Conservation (phyloP, 2,329 filamentous ascomycete species). For the Rhinocladiella similis region DNA sequence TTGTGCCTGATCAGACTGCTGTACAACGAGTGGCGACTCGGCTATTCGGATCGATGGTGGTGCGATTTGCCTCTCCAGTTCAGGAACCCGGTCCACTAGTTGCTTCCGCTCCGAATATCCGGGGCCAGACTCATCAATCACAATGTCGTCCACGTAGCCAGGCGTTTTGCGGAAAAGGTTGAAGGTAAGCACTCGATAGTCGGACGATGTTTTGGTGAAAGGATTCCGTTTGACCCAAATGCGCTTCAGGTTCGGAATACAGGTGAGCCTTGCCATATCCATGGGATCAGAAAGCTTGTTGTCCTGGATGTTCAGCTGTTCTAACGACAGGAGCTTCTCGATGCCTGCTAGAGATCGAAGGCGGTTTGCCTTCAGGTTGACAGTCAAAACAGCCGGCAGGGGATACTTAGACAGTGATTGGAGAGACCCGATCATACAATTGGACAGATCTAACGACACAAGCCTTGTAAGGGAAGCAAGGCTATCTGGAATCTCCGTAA, state of each 20-base stretch:
- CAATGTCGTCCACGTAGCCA: slow-evolving; percentile 85
- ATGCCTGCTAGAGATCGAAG: slow-evolving; percentile 84
- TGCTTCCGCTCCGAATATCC: slow-evolving; percentile 83
- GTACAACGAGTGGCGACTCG: slow-evolving; percentile 17
- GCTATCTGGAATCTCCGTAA: slow-evolving; percentile 91
- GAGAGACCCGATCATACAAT: slow-evolving; percentile 96
- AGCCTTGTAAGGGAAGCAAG: slow-evolving; percentile 81
- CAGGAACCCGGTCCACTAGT: slow-evolving; percentile 76
- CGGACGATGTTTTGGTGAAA: slow-evolving; percentile 81
- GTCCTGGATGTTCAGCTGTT: slow-evolving; percentile 86
- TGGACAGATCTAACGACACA: slow-evolving; percentile 88
- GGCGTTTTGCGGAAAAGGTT: slow-evolving; percentile 90
- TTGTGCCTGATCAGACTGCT: slow-evolving; percentile 10
- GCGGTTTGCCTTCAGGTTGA: slow-evolving; percentile 88
- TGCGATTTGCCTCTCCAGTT: slow-evolving; percentile 63
- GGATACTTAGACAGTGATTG: slow-evolving; percentile 84
- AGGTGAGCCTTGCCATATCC: slow-evolving; percentile 84
- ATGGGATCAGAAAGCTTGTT: slow-evolving; percentile 88
- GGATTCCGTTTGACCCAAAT: slow-evolving; percentile 92
- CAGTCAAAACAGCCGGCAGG: slow-evolving; percentile 85
- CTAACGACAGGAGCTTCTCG: slow-evolving; percentile 82
- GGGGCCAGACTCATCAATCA: slow-evolving; percentile 81
- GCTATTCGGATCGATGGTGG: slow-evolving; percentile 42
- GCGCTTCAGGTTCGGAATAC: slow-evolving; percentile 86
- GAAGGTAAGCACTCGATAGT: slow-evolving; percentile 88